Evolutionary conservation across 2,329 filamentous ascomycete genomes (phyloP), one percentile per base, ranked within the genome.

Genomic region (Tolypocladium sp.): DNA sequence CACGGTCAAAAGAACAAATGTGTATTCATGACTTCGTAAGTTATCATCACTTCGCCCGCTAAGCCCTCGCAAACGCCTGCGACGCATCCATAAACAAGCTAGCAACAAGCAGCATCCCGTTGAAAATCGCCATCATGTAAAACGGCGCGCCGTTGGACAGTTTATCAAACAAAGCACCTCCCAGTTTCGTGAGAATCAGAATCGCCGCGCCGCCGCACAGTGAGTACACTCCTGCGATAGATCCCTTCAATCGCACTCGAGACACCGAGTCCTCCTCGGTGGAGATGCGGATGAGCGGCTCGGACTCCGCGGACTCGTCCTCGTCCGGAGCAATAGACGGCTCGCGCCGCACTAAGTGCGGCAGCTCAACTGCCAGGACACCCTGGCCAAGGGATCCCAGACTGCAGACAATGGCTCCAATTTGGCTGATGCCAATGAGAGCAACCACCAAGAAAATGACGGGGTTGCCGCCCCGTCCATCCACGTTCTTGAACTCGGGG

Each of bases 371-470:
- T 6, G 77, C 76, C 27, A 95, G 78, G 27, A 97, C 88, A 4
- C 92, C 92, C 20, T 86, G 85, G 42, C 91, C 91, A 3, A 99
- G 81, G 1, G 94, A 85, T 1, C 90, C 92, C n/a, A 99, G 82
- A 63, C 91, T 96, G 75, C 92, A 97, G 1, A 99, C 94, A 60
- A 99, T 97, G 13, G 92, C 89, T 2, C 93, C 94, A 62, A 99
- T 97, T 73, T 99, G 94, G 67, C 91, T 95, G 68, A 96, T 84
- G 17, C 94, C 94, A 44, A 97, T 85, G 22, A 96, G 75, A 0
- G 88, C 84, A 49, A 92, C 91, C 20, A 93, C 82, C 15, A 92
- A 63, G 69, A 95, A 92, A 20, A 96, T 85, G 13, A 76, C 78
- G 0, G 84, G 81, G 40, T 80, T 84, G 22, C 90, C 90, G 40